phyloP scores from a whole-genome alignment of 2,329 filamentous ascomycete genomes.

The Fusarium musae region DNA sequence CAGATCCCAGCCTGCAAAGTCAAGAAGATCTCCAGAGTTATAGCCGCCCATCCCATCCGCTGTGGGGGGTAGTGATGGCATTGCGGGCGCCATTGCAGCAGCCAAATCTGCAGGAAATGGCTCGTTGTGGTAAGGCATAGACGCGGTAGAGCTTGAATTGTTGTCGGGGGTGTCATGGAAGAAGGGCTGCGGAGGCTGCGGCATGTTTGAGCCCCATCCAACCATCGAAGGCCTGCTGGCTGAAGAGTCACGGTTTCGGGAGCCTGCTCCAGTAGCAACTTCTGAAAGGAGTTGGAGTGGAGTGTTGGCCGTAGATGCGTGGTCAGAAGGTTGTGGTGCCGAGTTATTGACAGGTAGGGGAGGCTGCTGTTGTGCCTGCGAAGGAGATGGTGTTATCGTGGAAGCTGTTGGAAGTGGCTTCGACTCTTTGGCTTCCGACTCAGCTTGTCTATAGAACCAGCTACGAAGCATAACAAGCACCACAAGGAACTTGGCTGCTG shows the following conservation, averaged over 20 bases:
- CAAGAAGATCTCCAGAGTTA: slow-evolving; percentile 31
- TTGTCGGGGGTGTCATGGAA: slow-evolving; percentile 49
- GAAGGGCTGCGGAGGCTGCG: slow-evolving; percentile 49
- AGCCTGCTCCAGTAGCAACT: slow-evolving; percentile 58
- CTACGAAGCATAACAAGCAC: slow-evolving; percentile 76
- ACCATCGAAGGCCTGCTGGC: slow-evolving; percentile 31
- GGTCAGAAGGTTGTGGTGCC: slow-evolving; percentile 29
- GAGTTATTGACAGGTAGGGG: slow-evolving; percentile 16
- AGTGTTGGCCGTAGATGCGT: slow-evolving; percentile 56
- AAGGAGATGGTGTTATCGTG: slow-evolving; percentile 23
- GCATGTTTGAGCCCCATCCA: slow-evolving; percentile 36
- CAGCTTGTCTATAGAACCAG: slow-evolving; percentile 71
- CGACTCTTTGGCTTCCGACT: slow-evolving; percentile 38
- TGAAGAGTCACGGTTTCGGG: slow-evolving; percentile 24
- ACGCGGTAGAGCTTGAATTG: slow-evolving; percentile 6
- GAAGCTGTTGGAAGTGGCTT: slow-evolving; percentile 9
- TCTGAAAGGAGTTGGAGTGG: slow-evolving; percentile 68
- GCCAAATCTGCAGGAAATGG: slow-evolving; percentile 38
- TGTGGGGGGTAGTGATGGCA: slow-evolving; percentile 29
- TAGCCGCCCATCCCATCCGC: slow-evolving; percentile 18
- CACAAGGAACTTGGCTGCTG: slow-evolving; percentile 76
- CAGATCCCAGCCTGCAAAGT: slow-evolving; percentile 46
- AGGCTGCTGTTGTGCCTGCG: slow-evolving; percentile 25
- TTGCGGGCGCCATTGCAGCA: slow-evolving; percentile 42
- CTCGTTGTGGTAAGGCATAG: slow-evolving; percentile 26